Percentiles rank a stretch among this genome's conserved stretches.
Evolutionary conservation across 2,329 filamentous ascomycete species (phyloP).

Genomic region (Trichoderma endophyticum): DNA sequence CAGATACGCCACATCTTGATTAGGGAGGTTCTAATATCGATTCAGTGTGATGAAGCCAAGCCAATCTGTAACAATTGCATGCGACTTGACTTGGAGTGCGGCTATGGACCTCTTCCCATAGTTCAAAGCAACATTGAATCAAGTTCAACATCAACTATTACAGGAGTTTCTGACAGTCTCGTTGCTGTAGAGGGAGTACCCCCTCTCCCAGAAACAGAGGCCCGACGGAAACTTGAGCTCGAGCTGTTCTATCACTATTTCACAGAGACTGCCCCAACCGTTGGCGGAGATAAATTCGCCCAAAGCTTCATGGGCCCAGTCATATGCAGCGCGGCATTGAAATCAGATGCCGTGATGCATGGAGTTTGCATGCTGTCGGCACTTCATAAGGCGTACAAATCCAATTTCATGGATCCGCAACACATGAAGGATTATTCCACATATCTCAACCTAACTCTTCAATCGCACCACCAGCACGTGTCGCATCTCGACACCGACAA

Average conservation of each 20-base stretch:
- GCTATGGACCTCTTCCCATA: slow-evolving; percentile 17
- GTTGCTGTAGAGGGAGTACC: neutral
- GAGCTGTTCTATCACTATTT: slow-evolving; percentile 24
- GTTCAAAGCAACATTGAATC: neutral
- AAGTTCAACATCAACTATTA: neutral
- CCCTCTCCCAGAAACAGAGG: slow-evolving; percentile 21
- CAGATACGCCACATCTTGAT: neutral
- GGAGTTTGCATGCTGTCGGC: slow-evolving; percentile 21
- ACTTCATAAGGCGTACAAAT: slow-evolving; percentile 21
- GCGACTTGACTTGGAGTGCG: slow-evolving; percentile 21
- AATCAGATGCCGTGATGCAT: slow-evolving; percentile 24
- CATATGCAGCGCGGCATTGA: slow-evolving; percentile 19
- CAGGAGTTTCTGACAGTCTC: neutral
- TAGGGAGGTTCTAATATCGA: neutral
- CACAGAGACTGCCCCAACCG: slow-evolving; percentile 20
- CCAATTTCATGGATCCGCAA: neutral
- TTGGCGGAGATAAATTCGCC: slow-evolving; percentile 19
- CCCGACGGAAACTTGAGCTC: slow-evolving; percentile 23
- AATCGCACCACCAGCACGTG: slow-evolving; percentile 22
- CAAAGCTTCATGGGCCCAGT: slow-evolving; percentile 16
- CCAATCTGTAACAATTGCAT: slow-evolving; percentile 25
- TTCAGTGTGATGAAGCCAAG: slow-evolving; percentile 24
- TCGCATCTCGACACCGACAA: slow-evolving; percentile 19
- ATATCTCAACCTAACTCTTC: slow-evolving; percentile 23
- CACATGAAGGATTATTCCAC: slow-evolving; percentile 11